Evolutionary conservation across 305 asterid genomes (phyloP).

Genomic region (Ajuga reptans): DNA sequence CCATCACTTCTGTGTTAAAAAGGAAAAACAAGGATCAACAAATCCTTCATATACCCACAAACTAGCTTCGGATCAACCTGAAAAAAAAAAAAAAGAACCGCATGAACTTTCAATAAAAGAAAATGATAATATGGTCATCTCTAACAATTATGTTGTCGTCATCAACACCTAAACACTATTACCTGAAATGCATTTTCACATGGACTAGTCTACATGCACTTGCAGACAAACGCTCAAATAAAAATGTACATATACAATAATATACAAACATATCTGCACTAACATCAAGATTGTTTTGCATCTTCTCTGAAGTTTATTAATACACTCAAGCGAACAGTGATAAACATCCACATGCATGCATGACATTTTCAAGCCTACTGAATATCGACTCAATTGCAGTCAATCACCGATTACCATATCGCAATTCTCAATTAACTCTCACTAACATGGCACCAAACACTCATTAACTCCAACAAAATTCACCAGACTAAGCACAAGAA

Average conservation of each 20-base stretch:
- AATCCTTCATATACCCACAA: neutral
- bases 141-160: neutral
- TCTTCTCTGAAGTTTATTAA: conserved; percentile 4
- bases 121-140: neutral
- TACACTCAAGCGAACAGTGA: neutral
- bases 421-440: neutral
- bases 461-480: conserved; percentile 12
- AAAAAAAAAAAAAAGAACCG: neutral
- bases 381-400: neutral
- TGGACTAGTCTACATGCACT: neutral
- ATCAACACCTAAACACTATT: neutral
- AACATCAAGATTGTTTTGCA: neutral
- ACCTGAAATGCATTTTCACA: neutral
- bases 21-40: neutral
- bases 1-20: conserved; percentile 27
- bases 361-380: neutral
- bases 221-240: neutral
- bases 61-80: conserved; percentile 18
- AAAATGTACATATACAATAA: neutral
- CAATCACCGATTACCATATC: neutral
- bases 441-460: conserved; percentile 14
- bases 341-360: conserved; percentile 5
- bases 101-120: neutral
- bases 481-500: conserved; percentile 1
- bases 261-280: neutral